Evolutionary conservation across 2,329 filamentous ascomycete species (phyloP).

Genomic region (Neoarthrinium moseri): DNA sequence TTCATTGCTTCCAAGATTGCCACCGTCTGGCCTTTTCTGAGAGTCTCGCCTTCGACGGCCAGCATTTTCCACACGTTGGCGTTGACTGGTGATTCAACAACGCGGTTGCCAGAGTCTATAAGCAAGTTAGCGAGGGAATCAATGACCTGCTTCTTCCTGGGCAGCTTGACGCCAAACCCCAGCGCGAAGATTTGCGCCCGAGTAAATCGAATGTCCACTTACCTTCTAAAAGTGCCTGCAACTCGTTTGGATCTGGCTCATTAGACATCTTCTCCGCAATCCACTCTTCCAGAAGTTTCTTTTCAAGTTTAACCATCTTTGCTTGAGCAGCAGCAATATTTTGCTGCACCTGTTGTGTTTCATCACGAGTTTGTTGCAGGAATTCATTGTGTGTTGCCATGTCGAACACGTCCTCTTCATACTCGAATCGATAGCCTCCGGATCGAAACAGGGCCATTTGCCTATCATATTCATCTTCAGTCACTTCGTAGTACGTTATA

Average conservation of each 20-base stretch:
- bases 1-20: constrained; percentile 57
- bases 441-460: constrained; percentile 46
- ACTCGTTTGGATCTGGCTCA: constrained; percentile 45
- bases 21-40: constrained; percentile 40
- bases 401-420: constrained; percentile 49
- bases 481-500: constrained; percentile 53
- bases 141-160: background rate
- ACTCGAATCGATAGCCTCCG: constrained; percentile 51
- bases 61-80: constrained; percentile 56
- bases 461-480: constrained; percentile 47
- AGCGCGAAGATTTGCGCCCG: no score
- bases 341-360: constrained; percentile 43
- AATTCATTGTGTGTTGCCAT: constrained; percentile 54
- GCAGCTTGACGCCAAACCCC: background rate
- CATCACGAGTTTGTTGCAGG: constrained; percentile 41
- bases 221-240: constrained; percentile 48
- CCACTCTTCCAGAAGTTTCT: constrained; percentile 13
- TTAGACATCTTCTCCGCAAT: constrained; percentile 5
- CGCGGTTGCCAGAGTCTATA: constrained; percentile 11
- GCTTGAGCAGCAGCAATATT: constrained; percentile 18
- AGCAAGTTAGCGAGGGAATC: background rate
- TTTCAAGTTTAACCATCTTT: constrained; percentile 2
- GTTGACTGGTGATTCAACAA: constrained; percentile 40
- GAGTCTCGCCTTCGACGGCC: constrained; percentile 36
- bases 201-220: constrained; percentile 15